Evolutionary conservation across 2,329 filamentous ascomycete genomes (phyloP).

Genomic region (Colletotrichum spaethianum): DNA sequence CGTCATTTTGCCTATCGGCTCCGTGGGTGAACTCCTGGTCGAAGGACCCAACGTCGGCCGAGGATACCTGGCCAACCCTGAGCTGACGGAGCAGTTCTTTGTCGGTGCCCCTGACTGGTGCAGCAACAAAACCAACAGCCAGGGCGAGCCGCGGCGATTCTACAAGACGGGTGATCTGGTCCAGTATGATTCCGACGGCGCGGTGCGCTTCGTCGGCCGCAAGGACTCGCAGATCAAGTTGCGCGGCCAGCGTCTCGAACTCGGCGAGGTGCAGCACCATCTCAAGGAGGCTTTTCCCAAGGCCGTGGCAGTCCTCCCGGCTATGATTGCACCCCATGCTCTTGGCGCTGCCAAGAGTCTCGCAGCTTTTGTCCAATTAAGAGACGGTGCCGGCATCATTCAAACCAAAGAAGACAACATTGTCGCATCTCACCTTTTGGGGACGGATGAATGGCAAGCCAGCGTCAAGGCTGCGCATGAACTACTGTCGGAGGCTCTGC

Average conservation of each 20-base stretch:
- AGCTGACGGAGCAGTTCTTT: slow-evolving; percentile 49
- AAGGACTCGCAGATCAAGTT: slow-evolving; percentile 74
- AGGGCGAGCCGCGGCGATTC: slow-evolving; percentile 50
- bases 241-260: slow-evolving; percentile 70
- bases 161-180: slow-evolving; percentile 67
- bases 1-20: neutral
- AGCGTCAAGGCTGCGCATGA: neutral
- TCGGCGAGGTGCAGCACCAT: slow-evolving; percentile 50
- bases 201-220: slow-evolving; percentile 61
- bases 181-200: slow-evolving; percentile 56
- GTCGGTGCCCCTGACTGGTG: slow-evolving; percentile 39
- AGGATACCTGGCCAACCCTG: slow-evolving; percentile 61
- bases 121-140: too few relatives aligned
- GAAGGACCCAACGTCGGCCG: slow-evolving; percentile 63
- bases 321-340: neutral
- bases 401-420: neutral
- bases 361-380: neutral
- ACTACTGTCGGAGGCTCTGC: slow-evolving; percentile 7
- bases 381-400: neutral
- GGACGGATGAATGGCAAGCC: slow-evolving; percentile 1
- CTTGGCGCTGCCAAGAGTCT: too few relatives aligned
- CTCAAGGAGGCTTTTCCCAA: neutral
- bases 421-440: neutral
- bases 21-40: slow-evolving; percentile 52
- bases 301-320: neutral